phyloP scores from a whole-genome alignment of 2,329 filamentous ascomycete species.

The Tolypocladium endophyticum region DNA sequence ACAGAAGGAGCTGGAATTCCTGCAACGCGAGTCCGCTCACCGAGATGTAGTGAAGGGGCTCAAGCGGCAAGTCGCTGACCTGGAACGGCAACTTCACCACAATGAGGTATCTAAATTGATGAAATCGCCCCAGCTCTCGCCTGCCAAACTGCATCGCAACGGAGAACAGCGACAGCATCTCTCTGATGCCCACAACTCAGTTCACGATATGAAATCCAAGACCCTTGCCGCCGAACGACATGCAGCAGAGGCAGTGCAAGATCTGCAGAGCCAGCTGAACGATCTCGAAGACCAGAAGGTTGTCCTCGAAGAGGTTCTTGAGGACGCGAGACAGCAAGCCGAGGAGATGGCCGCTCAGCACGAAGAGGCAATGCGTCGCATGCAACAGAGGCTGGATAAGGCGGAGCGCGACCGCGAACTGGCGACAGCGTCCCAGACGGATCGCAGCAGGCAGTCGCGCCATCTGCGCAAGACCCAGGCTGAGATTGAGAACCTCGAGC shows the following conservation, averaged over 20 bases:
- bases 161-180: slow-evolving; percentile 31
- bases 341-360: slow-evolving; percentile 35
- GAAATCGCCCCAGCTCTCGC: slow-evolving; percentile 33
- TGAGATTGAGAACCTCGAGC: slow-evolving; percentile 58
- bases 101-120: slow-evolving; percentile 42
- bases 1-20: slow-evolving; percentile 53
- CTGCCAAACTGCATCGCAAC: slow-evolving; percentile 31
- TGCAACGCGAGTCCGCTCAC: slow-evolving; percentile 55
- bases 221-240: slow-evolving; percentile 41
- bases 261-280: slow-evolving; percentile 43
- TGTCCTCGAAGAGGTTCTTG: slow-evolving; percentile 47
- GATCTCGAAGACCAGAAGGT: slow-evolving; percentile 50
- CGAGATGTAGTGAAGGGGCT: slow-evolving; percentile 52
- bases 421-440: slow-evolving; percentile 21
- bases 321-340: slow-evolving; percentile 40
- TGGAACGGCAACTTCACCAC: slow-evolving; percentile 59
- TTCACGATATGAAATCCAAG: slow-evolving; percentile 42
- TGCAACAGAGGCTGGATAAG: slow-evolving; percentile 39
- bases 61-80: slow-evolving; percentile 53
- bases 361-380: slow-evolving; percentile 29
- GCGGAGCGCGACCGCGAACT: slow-evolving; percentile 35
- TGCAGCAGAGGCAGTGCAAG: slow-evolving; percentile 27
- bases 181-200: slow-evolving; percentile 45
- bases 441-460: slow-evolving; percentile 42
- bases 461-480: slow-evolving; percentile 54